Percentiles rank a stretch among this genome's conserved stretches.
Conservation (phyloP, 192 early-diverging fungal species). For the Piromyces finnis region DNA sequence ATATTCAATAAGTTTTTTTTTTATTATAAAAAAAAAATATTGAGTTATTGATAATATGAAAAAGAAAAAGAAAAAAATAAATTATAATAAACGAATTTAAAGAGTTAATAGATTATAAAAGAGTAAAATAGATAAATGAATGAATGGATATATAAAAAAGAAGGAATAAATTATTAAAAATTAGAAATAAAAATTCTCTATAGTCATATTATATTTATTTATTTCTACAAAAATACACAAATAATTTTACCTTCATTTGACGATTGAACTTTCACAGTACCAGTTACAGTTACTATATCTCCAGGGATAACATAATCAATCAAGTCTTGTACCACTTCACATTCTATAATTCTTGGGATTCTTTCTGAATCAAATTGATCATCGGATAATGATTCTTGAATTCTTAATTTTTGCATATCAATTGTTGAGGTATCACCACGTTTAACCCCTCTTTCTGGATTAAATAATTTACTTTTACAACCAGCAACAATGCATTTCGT, state of each 20-base stretch:
- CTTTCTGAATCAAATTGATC: conserved; percentile 46
- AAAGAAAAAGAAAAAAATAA: background rate
- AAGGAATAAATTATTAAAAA: background rate
- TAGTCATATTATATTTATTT: no score
- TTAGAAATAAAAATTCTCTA: no score
- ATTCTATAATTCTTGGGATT: conserved; percentile 60
- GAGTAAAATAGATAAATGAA: no score
- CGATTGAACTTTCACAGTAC: conserved; percentile 55
- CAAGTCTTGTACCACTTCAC: conserved; percentile 52
- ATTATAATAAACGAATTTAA: no score
- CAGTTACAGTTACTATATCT: conserved; percentile 57
- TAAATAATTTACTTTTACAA: conserved; percentile 48
- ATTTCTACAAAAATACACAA: no score
- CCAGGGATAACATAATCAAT: conserved; percentile 66
- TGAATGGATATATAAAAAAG: no score
- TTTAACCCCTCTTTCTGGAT: conserved; percentile 25
- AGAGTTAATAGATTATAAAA: no score
- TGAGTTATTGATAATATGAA: no score
- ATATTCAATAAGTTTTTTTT: no score
- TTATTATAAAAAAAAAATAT: no score
- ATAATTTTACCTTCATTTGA: conserved; percentile 38
- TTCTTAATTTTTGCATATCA: conserved; percentile 60
- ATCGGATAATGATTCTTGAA: conserved; percentile 63
- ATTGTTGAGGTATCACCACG: conserved; percentile 29
- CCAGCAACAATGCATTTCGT: conserved; percentile 35